Evolutionary conservation across 2,329 filamentous ascomycete species (phyloP).

Genomic region (Paradendryphiella salina): DNA sequence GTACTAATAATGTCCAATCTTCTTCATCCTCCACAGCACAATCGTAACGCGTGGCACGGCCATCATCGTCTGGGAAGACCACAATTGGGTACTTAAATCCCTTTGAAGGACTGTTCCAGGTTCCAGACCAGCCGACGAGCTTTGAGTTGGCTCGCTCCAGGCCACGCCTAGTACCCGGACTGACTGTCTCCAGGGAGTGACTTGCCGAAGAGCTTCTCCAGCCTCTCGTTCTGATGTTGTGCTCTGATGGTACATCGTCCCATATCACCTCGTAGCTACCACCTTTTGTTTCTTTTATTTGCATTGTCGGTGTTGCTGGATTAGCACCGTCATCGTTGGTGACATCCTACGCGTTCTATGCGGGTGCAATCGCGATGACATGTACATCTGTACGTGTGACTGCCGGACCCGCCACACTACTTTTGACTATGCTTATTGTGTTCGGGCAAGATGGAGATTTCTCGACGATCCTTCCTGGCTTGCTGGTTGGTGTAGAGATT

Average conservation of each 20-base stretch:
- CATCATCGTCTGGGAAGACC: conserved; percentile 36
- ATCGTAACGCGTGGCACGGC: conserved; percentile 9
- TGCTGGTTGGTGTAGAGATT: background rate
- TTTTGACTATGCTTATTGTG: conserved; percentile 19
- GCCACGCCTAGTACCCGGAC: conserved; percentile 19
- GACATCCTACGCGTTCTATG: conserved; percentile 5
- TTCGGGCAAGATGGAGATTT: conserved; percentile 12
- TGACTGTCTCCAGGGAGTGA: conserved; percentile 19
- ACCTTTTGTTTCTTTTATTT: conserved; percentile 36
- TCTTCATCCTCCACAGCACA: conserved; percentile 28
- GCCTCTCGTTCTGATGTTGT: conserved; percentile 1
- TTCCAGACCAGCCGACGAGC: conserved; percentile 37
- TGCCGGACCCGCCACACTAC: conserved; percentile 32
- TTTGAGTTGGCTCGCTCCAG: conserved; percentile 40
- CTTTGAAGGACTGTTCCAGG: conserved; percentile 17
- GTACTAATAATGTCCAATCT: conserved; percentile 23
- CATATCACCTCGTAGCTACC: conserved; percentile 40
- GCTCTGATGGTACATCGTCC: conserved; percentile 30
- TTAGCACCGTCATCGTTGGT: conserved; percentile 11
- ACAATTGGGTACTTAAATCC: conserved; percentile 31
- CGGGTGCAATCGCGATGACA: conserved; percentile 36
- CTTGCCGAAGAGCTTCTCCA: conserved; percentile 29
- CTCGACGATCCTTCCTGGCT: background rate
- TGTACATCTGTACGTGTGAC: conserved; percentile 43
- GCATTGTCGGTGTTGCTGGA: conserved; percentile 41